Evolutionary conservation across 2,329 filamentous ascomycete species (phyloP), one percentile per base, ranked within the genome.

Genomic region (Canariomyces notabilis): DNA sequence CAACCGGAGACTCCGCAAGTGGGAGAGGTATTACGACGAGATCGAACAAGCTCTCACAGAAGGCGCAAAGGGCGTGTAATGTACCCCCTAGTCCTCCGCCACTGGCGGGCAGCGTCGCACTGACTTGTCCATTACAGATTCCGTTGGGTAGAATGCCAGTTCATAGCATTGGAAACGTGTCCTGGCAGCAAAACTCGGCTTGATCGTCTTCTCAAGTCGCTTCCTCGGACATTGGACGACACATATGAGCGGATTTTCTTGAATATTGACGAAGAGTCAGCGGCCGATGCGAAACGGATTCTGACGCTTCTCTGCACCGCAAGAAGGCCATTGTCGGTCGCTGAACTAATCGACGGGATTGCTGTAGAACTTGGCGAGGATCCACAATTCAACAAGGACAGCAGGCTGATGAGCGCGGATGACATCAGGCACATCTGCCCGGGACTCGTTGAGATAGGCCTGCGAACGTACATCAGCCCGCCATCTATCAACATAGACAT

Each of bases 121-220:
- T 33, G 54, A 15, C 39, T 59, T 21, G 22, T 9, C 12, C 42
- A n/a, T n/a, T n/a, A n/a, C n/a, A 67, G 61, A 54, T 72, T 60
- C 51, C 60, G 59, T 38, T 66, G 63, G 64, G 64, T 63, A 1
- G 59, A 61, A 32, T 67, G 64, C 40, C 62, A 66, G 46, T 52
- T 67, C 20, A 54, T 57, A 33, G 57, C 56, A 34, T 45, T 67
- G 1, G 46, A 46, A 3, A 19, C 42, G 15, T 57, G 52, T 18
- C 47, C 48, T 45, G 31, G 39, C 19, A 56, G 35, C 52, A 55
- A 35, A 29, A 21, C 43, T 11, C 45, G 44, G 18, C 63, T 56
- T 39, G 50, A 52, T 35, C 59, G 56, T 55, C 59, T 57, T 49
- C 65, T 64, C 11, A 52, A 61, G 31, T 49, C 49, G 19, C 56